phyloP scores from a whole-genome alignment of 2,329 filamentous ascomycete species.

The Lecanicillium sp. region DNA sequence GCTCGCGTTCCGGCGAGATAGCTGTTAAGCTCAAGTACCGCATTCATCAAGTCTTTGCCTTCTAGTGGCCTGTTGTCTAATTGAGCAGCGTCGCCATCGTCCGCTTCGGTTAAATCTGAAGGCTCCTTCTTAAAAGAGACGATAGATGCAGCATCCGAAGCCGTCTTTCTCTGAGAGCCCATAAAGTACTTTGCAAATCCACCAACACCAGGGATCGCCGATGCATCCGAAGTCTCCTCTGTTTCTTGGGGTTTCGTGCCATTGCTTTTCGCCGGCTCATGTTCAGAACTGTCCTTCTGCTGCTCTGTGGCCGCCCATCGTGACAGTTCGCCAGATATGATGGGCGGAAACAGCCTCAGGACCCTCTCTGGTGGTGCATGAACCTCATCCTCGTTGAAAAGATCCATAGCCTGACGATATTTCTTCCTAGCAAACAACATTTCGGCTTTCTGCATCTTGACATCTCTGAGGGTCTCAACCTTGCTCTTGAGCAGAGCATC shows the following conservation, averaged over 20 bases:
- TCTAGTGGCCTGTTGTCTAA: conserved; percentile 49
- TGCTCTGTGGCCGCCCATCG: conserved; percentile 34
- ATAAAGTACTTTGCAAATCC: conserved; percentile 49
- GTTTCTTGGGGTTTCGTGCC: conserved; percentile 18
- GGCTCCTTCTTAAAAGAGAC: conserved; percentile 43
- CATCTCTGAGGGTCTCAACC: conserved; percentile 66
- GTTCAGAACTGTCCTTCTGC: conserved; percentile 34
- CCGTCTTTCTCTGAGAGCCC: conserved; percentile 34
- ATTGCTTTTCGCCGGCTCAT: conserved; percentile 19
- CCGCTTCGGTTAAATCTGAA: conserved; percentile 33
- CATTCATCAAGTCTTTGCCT: conserved; percentile 75
- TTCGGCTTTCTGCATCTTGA: conserved; percentile 89
- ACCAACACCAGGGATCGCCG: conserved; percentile 30
- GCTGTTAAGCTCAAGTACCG: conserved; percentile 73
- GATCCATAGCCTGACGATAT: conserved; percentile 77
- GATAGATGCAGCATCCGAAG: conserved; percentile 51
- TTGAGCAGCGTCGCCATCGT: conserved; percentile 45
- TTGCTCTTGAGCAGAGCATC: conserved; percentile 85
- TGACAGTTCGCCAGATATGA: conserved; percentile 77
- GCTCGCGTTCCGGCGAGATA: conserved; percentile 82
- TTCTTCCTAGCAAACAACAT: conserved; percentile 72
- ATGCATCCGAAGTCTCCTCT: conserved; percentile 18
- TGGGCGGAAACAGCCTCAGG: conserved; percentile 71
- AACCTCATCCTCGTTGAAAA: conserved; percentile 78
- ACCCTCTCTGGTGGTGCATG: conserved; percentile 85